phyloP scores from a whole-genome alignment of 306 rosid genomes.

The Quercus dentata region DNA sequence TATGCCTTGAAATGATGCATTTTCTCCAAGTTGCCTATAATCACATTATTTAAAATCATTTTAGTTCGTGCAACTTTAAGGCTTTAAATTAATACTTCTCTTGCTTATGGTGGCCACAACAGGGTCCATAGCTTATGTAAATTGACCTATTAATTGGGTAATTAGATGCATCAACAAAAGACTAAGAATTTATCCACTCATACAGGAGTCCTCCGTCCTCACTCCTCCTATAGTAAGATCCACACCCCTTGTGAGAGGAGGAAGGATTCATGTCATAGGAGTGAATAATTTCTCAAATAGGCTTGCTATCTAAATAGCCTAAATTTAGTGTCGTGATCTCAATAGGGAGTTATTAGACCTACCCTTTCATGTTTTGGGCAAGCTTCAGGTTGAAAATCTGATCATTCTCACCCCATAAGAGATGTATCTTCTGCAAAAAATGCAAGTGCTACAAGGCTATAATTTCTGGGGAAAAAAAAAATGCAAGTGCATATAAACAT shows the following conservation, averaged over 20 bases:
- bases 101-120: neutral
- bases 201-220: too few relatives aligned
- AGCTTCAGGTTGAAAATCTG: constrained; percentile 70
- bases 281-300: too few relatives aligned
- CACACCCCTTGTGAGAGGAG: too few relatives aligned
- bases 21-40: constrained; percentile 53
- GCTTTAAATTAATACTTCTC: neutral
- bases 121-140: too few relatives aligned
- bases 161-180: too few relatives aligned
- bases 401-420: constrained; percentile 89
- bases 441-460: too few relatives aligned
- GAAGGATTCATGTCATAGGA: too few relatives aligned
- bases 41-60: neutral
- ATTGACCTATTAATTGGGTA: too few relatives aligned
- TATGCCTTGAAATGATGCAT: constrained; percentile 40
- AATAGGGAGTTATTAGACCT: constrained; percentile 3
- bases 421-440: constrained; percentile 64
- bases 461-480: too few relatives aligned
- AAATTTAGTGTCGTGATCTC: neutral
- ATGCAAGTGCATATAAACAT: neutral
- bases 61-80: neutral
- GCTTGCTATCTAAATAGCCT: too few relatives aligned
- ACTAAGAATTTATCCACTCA: too few relatives aligned
- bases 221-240: too few relatives aligned
- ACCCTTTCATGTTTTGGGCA: constrained; percentile 76